Percentiles rank a stretch among this genome's conserved stretches.
Conservation (phyloP, 495 filamentous ascomycete genomes). For the Mytilinidion resinicola region DNA sequence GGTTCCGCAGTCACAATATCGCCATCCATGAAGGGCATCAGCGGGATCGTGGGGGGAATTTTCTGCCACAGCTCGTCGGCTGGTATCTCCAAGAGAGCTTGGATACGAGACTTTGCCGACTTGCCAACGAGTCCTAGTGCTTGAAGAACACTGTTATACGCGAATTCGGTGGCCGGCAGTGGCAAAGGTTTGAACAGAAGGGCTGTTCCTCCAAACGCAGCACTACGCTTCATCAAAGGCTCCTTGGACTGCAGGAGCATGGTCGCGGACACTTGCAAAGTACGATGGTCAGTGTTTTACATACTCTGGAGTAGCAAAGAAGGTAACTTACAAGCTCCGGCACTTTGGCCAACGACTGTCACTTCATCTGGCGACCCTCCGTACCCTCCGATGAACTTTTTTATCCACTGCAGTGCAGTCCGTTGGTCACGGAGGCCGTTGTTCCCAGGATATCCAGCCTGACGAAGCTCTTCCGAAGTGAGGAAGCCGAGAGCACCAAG, state of each 20-base stretch:
- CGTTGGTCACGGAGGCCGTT: slow-evolving; percentile 26
- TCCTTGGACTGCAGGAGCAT: slow-evolving; percentile 38
- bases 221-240: slow-evolving; percentile 39
- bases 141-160: slow-evolving; percentile 36
- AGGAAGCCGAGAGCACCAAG: slow-evolving; percentile 23
- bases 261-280: slow-evolving; percentile 31
- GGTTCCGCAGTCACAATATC: slow-evolving; percentile 34
- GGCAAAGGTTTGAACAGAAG: slow-evolving; percentile 33
- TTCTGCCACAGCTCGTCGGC: slow-evolving; percentile 33
- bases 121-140: slow-evolving; percentile 35
- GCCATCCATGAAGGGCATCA: slow-evolving; percentile 35
- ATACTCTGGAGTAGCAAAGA: background rate
- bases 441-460: slow-evolving; percentile 26
- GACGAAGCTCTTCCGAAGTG: slow-evolving; percentile 24
- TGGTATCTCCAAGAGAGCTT: slow-evolving; percentile 33
- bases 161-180: slow-evolving; percentile 33
- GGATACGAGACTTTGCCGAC: slow-evolving; percentile 31
- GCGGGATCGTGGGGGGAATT: slow-evolving; percentile 26
- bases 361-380: slow-evolving; percentile 17
- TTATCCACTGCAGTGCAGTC: slow-evolving; percentile 23
- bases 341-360: slow-evolving; percentile 25
- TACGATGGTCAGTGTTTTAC: background rate
- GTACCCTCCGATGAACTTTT: slow-evolving; percentile 14
- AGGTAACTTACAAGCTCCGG: slow-evolving; percentile 17
- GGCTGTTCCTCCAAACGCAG: slow-evolving; percentile 39